These are phyloP conservation scores for Prorocentrum cordatum DNA, from an alignment of 169 alveolate genomes.

Conservation along the genomic window DNA sequence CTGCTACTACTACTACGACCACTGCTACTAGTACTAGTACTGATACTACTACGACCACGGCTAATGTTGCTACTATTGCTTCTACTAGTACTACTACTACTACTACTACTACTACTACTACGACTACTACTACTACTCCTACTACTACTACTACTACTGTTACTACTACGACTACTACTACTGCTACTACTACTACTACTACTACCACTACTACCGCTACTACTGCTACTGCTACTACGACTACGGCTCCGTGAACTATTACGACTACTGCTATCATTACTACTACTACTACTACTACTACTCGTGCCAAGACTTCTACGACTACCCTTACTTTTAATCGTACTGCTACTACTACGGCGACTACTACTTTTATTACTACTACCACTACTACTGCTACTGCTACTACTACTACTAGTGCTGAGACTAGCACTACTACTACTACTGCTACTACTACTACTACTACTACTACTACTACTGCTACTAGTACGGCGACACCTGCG, in stretches of 20 bases:
- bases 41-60: no score
- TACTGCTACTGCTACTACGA: background rate
- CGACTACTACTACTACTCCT: no score
- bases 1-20: no score
- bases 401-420: background rate
- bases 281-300: background rate
- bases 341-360: background rate
- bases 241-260: background rate
- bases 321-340: background rate
- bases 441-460: background rate
- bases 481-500: background rate
- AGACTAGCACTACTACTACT: background rate
- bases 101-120: no score
- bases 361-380: background rate
- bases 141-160: no score
- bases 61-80: no score
- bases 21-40: no score
- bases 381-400: background rate
- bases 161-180: background rate
- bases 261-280: background rate
- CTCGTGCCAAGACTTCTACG: background rate
- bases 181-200: background rate
- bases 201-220: background rate
- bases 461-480: background rate
- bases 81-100: no score